phyloP scores from a whole-genome alignment of 2,329 filamentous ascomycete species.

The Epichloe typhina region DNA sequence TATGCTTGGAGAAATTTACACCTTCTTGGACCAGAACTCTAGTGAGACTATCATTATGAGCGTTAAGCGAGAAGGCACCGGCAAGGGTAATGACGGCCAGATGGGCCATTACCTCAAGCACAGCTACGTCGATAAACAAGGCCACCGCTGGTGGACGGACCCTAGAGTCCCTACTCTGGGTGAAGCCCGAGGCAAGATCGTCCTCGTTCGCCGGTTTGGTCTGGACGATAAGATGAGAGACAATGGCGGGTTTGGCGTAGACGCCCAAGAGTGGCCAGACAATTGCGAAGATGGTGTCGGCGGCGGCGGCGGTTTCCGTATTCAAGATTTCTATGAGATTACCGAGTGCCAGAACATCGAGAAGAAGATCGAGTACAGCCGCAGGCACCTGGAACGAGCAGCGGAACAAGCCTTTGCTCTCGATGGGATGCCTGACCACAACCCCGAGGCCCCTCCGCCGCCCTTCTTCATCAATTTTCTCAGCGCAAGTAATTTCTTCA shows the following conservation, averaged over 20 bases:
- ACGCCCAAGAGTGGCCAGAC: slow-evolving; percentile 64
- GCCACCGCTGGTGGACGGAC: slow-evolving; percentile 63
- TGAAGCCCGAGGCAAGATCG: slow-evolving; percentile 66
- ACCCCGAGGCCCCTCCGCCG: slow-evolving; percentile 20
- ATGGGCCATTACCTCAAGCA: slow-evolving; percentile 60
- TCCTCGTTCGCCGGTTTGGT: slow-evolving; percentile 70
- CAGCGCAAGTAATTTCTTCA: slow-evolving; percentile 89
- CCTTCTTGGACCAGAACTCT: slow-evolving; percentile 65
- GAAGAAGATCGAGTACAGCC: slow-evolving; percentile 64
- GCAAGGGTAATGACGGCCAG: slow-evolving; percentile 65
- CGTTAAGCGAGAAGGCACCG: slow-evolving; percentile 82
- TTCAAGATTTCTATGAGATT: slow-evolving; percentile 94
- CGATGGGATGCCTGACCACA: slow-evolving; percentile 21
- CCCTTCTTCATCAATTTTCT: slow-evolving; percentile 87
- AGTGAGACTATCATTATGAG: slow-evolving; percentile 76
- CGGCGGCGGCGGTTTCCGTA: slow-evolving; percentile 59
- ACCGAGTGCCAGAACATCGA: slow-evolving; percentile 60
- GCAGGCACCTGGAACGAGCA: slow-evolving; percentile 64
- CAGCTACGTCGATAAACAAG: slow-evolving; percentile 50
- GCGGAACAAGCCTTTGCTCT: slow-evolving; percentile 35
- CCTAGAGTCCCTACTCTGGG: slow-evolving; percentile 66
- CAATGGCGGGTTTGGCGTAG: slow-evolving; percentile 41
- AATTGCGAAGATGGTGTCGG: slow-evolving; percentile 68
- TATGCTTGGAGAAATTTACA: slow-evolving; percentile 56
- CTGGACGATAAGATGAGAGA: slow-evolving; percentile 42